phyloP scores from a whole-genome alignment of 345 rosid species.

The Acer saccharum region DNA sequence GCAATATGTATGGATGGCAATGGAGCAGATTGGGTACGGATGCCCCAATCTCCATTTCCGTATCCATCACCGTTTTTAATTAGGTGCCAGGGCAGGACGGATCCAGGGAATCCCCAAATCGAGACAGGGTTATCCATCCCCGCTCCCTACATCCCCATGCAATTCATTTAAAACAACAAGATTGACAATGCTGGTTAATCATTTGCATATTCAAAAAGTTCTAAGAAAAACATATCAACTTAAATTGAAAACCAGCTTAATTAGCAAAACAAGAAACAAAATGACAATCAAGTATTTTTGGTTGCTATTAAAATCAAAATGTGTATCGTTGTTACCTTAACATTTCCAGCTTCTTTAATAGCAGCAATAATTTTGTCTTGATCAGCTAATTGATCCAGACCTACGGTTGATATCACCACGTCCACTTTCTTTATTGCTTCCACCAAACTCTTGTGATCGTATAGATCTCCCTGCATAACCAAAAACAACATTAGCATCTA shows the following conservation, averaged over 20 bases:
- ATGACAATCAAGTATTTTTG: background rate
- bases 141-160: no score
- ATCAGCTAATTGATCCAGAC: conserved; percentile 33
- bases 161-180: no score
- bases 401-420: conserved; percentile 55
- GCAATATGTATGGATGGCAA: no score
- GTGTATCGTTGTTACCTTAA: conserved; percentile 38
- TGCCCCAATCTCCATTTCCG: no score
- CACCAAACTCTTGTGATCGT: conserved; percentile 51
- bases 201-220: no score
- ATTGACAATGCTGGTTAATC: no score
- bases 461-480: conserved; percentile 49
- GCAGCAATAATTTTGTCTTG: conserved; percentile 59
- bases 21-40: background rate
- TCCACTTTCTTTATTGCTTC: conserved; percentile 58
- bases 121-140: no score
- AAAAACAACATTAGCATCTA: background rate
- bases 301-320: background rate
- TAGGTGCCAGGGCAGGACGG: no score
- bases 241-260: background rate
- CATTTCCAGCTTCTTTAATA: conserved; percentile 64
- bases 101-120: no score
- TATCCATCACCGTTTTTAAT: no score
- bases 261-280: background rate
- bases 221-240: background rate